Evolutionary conservation across 2,329 filamentous ascomycete genomes (phyloP), one percentile per base, ranked within the genome.

Genomic region (Hymenoscyphus scutula): DNA sequence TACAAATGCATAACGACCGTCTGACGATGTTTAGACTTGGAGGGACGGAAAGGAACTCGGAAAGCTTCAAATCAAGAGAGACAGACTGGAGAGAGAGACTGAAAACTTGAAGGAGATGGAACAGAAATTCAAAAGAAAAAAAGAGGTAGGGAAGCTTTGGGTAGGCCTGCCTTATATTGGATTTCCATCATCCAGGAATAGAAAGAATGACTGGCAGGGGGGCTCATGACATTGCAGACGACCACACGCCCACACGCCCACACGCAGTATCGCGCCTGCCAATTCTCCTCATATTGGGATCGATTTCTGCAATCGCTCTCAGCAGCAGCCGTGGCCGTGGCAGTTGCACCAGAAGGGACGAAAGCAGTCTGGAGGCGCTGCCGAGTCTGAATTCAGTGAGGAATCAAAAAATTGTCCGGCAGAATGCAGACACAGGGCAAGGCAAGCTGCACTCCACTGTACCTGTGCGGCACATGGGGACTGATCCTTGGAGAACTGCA

Each of bases 1-100:
- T 45, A 30, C 13, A 56, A 17, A 23, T 41, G 51, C 59, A 60
- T 60, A 11, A 19, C n/a, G 38, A 19, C 41, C 55, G n/a, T 11
- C n/a, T n/a, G 38, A 19, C 7, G n/a, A 45, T 23, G 17, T 48
- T 5, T 25, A 48, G 41, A 56, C 8, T 37, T 56, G 11, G 30
- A 54, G 29, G 55, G 29, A 38, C n/a, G n/a, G n/a, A n/a, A n/a
- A n/a, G 10, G 15, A 29, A 54, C 48, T 23, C 15, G 27, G 29
- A 38, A 30, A 57, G 34, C 55, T 38, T 37, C 13, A 37, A 37
- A 41, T n/a, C 6, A 19, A 25, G 34, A 57, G n/a, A 48, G n/a
- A 48, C n/a, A 19, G 19, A 48, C n/a, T n/a, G 10, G n/a, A 19
- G n/a, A 11, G 41, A 23, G n/a, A 48, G 41, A 25, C 23, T 48